phyloP scores from a whole-genome alignment of 106 monocot genomes.

The Dendrobium chrysotoxum region DNA sequence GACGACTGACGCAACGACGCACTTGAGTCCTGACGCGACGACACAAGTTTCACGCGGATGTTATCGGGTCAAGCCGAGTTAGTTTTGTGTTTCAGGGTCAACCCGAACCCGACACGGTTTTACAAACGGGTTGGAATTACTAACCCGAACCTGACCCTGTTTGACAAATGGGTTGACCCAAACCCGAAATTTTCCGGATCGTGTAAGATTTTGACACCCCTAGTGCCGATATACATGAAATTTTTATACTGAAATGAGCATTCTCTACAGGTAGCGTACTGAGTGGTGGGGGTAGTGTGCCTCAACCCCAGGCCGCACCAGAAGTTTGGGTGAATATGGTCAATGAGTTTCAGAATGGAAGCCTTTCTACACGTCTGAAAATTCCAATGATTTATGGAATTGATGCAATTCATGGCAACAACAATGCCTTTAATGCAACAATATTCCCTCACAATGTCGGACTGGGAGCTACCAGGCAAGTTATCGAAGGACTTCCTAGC shows the following conservation, averaged over 20 bases:
- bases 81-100: too few relatives aligned
- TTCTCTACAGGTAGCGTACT: conserved; percentile 30
- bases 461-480: conserved; percentile 67
- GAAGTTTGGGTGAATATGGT: conserved; percentile 43
- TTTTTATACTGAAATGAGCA: not conserved
- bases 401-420: conserved; percentile 55
- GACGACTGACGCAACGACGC: too few relatives aligned
- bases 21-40: too few relatives aligned
- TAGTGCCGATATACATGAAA: not conserved
- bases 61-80: too few relatives aligned
- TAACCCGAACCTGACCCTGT: too few relatives aligned
- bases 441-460: conserved; percentile 85
- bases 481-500: too few relatives aligned
- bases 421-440: conserved; percentile 47
- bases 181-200: too few relatives aligned
- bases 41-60: too few relatives aligned
- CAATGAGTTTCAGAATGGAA: conserved; percentile 44
- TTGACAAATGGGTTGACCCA: too few relatives aligned
- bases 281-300: conserved; percentile 60
- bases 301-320: conserved; percentile 32
- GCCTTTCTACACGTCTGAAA: conserved; percentile 44
- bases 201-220: too few relatives aligned
- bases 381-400: conserved; percentile 75
- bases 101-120: too few relatives aligned
- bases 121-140: too few relatives aligned